phyloP scores from a whole-genome alignment of 805 yeast genomes.

The Lipomyces kockii region DNA sequence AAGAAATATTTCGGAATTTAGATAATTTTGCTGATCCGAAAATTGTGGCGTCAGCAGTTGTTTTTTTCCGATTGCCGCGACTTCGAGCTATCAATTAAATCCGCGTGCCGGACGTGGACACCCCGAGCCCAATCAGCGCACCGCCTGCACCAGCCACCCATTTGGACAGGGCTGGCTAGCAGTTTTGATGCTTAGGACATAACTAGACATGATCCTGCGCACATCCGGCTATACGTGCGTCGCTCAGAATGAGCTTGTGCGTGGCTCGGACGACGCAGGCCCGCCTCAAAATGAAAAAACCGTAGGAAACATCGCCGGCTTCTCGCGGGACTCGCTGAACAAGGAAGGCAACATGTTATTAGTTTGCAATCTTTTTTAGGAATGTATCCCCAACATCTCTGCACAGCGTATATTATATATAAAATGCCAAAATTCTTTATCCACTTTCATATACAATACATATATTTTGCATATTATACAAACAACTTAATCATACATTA shows the following conservation, averaged over 20 bases:
- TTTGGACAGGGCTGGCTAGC: background rate
- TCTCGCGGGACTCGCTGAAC: background rate
- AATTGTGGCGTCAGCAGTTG: no score
- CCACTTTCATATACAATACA: background rate
- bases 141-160: no score
- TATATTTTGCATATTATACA: background rate
- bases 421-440: background rate
- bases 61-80: no score
- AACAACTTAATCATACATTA: background rate
- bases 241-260: background rate
- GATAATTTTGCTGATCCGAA: no score
- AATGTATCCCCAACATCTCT: no score
- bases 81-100: no score
- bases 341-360: no score
- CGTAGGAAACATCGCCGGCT: background rate
- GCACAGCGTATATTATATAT: no score
- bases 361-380: no score
- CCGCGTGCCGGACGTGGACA: no score
- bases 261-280: background rate
- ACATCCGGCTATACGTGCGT: background rate
- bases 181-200: background rate
- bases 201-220: background rate
- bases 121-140: no score
- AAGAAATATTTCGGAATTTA: no score
- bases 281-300: background rate